These are phyloP conservation scores for Agaricus bisporus DNA, from an alignment of 768 basidiomycete species.

Conservation along the genomic window DNA sequence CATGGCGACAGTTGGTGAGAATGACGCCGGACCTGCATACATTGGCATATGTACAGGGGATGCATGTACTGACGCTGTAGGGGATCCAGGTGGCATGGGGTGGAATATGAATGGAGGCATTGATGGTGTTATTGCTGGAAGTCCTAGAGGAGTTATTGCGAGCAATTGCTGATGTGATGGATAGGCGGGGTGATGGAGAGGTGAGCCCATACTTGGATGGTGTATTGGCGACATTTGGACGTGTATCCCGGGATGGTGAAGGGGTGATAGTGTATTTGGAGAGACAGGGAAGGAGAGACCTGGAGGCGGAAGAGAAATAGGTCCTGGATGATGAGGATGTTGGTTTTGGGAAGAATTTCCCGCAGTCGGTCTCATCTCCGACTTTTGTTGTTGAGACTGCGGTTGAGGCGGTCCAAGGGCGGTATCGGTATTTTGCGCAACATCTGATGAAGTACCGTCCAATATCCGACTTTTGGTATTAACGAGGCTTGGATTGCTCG, in stretches of 20 bases:
- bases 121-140: slow-evolving; percentile 93
- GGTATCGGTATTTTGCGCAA: not conserved
- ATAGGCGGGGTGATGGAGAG: slow-evolving; percentile 18
- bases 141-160: slow-evolving; percentile 64
- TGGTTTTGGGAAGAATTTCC: slow-evolving; percentile 11
- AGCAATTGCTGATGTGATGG: slow-evolving; percentile 16
- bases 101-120: slow-evolving; percentile 95
- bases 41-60: slow-evolving; percentile 9
- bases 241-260: slow-evolving; percentile 23
- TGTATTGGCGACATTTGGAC: slow-evolving; percentile 33
- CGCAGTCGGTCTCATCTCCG: slow-evolving; percentile 4
- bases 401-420: not conserved
- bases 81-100: slow-evolving; percentile 24
- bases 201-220: slow-evolving; percentile 28
- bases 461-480: not conserved
- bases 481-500: not conserved
- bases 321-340: slow-evolving; percentile 55
- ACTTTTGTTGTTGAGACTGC: slow-evolving; percentile 10
- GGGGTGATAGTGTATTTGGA: slow-evolving; percentile 18
- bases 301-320: slow-evolving; percentile 62
- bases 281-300: slow-evolving; percentile 23
- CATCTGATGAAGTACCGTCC: not conserved
- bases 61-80: slow-evolving; percentile 2
- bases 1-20: slow-evolving; percentile 71
- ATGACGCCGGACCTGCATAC: slow-evolving; percentile 25